Evolutionary conservation across 345 rosid genomes (phyloP), one percentile per base, ranked within the genome.

Genomic region (Noccaea bulbosa): DNA sequence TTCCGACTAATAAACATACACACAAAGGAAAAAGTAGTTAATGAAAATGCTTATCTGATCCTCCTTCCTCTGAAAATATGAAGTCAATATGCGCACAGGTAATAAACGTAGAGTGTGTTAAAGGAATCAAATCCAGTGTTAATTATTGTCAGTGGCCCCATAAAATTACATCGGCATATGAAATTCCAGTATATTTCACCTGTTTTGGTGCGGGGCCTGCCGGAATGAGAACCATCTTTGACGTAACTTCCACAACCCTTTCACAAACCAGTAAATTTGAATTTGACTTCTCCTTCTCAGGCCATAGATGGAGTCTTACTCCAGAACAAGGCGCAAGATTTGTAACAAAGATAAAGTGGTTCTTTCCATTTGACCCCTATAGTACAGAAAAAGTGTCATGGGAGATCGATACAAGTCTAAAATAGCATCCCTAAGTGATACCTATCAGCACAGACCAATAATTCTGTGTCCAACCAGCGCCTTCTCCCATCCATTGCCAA

Each of bases 401-500:
- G 56, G 64, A 77, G 27, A 51, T 49, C 11, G 11, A 58, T 43
- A 66, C 38, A 64, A 35, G 63, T 71, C 27, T 63, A 49, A 45
- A 56, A 70, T 63, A 61, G 46, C 49, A 69, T 56, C 56, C 39
- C 67, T 50, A 70, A 63, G 70, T 65, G 70, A 70, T 71, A 37
- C 33, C 55, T 55, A 64, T 51, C 43, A 62, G 63, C 61, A 76
- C 92, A 81, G 61, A 94, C 99, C 95, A 89, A 80, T 75, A 84
- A 80, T 44, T 83, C 78, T 79, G 91, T 87, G 83, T 94, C 99
- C 79, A 94, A 75, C 99, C 99, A 94, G 62, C 99, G 86, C 79
- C 97, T 83, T 82, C 92, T 91, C 66, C 99, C 99, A 73, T 94
- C 99, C 99, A 94, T 94, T 60, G 99, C 99, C 88, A 94, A 88